These are phyloP conservation scores for Camelina laxa DNA, from an alignment of 345 rosid species.

Conservation along the genomic window DNA sequence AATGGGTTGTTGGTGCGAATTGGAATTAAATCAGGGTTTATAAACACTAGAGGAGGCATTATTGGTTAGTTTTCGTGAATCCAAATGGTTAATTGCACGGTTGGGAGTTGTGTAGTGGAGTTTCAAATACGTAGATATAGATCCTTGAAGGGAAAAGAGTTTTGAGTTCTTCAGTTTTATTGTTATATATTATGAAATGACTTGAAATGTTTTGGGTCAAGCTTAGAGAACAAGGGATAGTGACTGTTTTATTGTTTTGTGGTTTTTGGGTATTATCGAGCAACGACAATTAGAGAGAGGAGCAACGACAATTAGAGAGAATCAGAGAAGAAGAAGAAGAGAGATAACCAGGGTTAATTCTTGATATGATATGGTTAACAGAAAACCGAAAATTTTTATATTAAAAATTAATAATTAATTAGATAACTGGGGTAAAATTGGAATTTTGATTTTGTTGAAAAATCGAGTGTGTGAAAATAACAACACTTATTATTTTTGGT, in stretches of 20 bases:
- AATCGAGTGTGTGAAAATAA: no score
- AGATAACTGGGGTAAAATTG: no score
- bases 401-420: no score
- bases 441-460: no score
- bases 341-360: no score
- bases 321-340: no score
- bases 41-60: slow-evolving; percentile 59
- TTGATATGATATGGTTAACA: no score
- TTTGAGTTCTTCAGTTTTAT: slow-evolving; percentile 22
- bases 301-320: no score
- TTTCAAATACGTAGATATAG: slow-evolving; percentile 45
- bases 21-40: slow-evolving; percentile 31
- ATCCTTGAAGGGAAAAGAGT: slow-evolving; percentile 51
- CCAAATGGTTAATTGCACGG: slow-evolving; percentile 65
- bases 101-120: slow-evolving; percentile 36
- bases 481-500: no score
- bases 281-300: no score
- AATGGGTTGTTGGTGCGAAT: slow-evolving; percentile 65
- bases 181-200: slow-evolving; percentile 32
- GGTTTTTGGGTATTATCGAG: not conserved
- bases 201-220: slow-evolving; percentile 34
- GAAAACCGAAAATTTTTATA: no score
- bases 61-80: slow-evolving; percentile 69
- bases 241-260: slow-evolving; percentile 27
- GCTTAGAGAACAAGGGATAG: slow-evolving; percentile 39